These are phyloP conservation scores for Populus hybrid DNA, from an alignment of 441 rosid genomes.

Conservation along the genomic window DNA sequence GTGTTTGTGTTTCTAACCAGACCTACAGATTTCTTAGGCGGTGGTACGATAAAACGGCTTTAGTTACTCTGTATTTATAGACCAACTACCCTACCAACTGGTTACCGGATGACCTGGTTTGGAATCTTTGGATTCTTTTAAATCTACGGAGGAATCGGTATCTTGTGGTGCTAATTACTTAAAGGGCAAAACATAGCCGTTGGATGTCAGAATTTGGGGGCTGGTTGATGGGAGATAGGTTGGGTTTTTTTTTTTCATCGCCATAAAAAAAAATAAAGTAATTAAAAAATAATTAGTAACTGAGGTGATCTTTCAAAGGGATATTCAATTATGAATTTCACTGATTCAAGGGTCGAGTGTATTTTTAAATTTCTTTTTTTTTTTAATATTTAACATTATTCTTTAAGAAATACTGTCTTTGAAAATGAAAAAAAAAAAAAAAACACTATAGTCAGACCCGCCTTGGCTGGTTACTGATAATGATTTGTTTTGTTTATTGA, in stretches of 20 bases:
- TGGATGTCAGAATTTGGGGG: slow-evolving; percentile 24
- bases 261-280: too few relatives aligned
- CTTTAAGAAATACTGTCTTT: neutral
- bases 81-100: slow-evolving; percentile 7
- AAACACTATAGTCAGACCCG: neutral
- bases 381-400: too few relatives aligned
- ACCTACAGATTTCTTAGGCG: slow-evolving; percentile 2
- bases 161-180: neutral
- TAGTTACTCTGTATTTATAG: slow-evolving; percentile 30
- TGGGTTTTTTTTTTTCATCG: too few relatives aligned
- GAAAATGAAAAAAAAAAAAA: too few relatives aligned
- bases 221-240: slow-evolving; percentile 28
- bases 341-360: too few relatives aligned
- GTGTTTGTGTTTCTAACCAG: slow-evolving; percentile 18
- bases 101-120: slow-evolving; percentile 28
- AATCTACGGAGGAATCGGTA: neutral
- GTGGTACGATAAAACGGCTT: neutral
- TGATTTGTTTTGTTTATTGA: neutral
- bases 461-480: neutral
- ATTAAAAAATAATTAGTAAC: too few relatives aligned
- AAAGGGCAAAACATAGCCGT: slow-evolving; percentile 27
- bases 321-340: too few relatives aligned
- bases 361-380: too few relatives aligned
- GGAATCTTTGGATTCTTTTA: slow-evolving; percentile 17
- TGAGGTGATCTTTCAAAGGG: too few relatives aligned